These are phyloP conservation scores for Rhizophlyctis rosea DNA, from an alignment of 192 early-diverging fungal genomes.

Conservation along the genomic window DNA sequence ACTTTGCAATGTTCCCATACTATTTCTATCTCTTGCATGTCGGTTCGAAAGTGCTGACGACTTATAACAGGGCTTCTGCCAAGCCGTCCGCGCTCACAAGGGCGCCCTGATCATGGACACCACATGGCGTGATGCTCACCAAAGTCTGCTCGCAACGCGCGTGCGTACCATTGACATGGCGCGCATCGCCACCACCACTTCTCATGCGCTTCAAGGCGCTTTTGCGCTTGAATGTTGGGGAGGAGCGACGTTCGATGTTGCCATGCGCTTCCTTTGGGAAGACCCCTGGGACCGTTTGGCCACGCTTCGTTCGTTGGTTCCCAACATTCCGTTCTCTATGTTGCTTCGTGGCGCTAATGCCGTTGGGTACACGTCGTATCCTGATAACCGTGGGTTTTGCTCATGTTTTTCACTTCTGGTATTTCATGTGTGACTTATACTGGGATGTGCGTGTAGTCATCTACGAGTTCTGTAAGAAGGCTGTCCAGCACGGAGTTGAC, in stretches of 20 bases:
- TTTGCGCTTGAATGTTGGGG: constrained; percentile 98
- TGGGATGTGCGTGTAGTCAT: constrained; percentile 60
- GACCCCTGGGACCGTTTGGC: constrained; percentile 95
- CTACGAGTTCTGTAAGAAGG: constrained; percentile 93
- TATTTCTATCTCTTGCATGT: background rate
- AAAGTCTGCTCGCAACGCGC: constrained; percentile 91
- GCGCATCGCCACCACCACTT: constrained; percentile 82
- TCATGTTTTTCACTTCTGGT: background rate
- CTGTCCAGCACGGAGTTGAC: constrained; percentile 81
- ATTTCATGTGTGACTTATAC: too few species aligned
- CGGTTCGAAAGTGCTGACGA: background rate
- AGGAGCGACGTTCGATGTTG: constrained; percentile 96
- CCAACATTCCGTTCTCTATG: constrained; percentile 99
- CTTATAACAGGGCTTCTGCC: constrained; percentile 67
- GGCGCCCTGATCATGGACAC: constrained; percentile 95
- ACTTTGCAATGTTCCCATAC: too few species aligned
- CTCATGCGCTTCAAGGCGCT: constrained; percentile 80
- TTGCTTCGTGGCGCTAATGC: constrained; percentile 96
- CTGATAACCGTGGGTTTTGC: constrained; percentile 64
- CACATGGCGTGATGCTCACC: constrained; percentile 94
- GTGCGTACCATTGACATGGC: constrained; percentile 93
- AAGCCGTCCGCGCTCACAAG: constrained; percentile 81
- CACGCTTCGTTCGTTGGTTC: constrained; percentile 77
- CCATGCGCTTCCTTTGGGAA: constrained; percentile 94
- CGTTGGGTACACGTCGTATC: constrained; percentile 96